These are phyloP conservation scores for Sisymbrium altissimum DNA, from an alignment of 345 rosid genomes.

Conservation along the genomic window DNA sequence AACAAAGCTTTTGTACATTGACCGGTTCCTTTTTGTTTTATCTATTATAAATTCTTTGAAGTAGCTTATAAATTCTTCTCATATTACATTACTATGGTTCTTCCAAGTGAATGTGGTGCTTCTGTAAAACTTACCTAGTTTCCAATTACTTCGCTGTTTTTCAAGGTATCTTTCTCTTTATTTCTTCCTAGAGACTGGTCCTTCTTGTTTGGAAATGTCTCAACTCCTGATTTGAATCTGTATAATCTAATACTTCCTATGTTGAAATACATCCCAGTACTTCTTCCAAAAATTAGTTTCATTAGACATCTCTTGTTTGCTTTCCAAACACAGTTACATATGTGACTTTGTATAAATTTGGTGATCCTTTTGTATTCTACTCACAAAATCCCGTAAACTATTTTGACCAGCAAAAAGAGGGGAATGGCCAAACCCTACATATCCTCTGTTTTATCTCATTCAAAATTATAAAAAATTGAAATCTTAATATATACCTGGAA, in stretches of 20 bases:
- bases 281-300: not conserved
- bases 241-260: not conserved
- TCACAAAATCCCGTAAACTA: too few species aligned
- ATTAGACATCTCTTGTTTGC: not conserved
- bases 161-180: not conserved
- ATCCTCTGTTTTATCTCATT: not conserved
- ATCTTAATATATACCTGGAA: not conserved
- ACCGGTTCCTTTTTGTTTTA: not conserved
- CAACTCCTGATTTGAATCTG: not conserved
- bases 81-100: not conserved
- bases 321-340: not conserved
- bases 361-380: not conserved
- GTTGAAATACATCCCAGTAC: not conserved
- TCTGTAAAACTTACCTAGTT: not conserved
- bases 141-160: not conserved
- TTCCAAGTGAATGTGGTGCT: not conserved
- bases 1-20: conserved; percentile 25
- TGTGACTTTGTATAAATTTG: too few species aligned
- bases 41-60: not conserved
- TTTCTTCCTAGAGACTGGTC: not conserved
- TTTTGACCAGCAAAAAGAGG: not conserved
- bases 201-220: not conserved
- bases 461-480: not conserved
- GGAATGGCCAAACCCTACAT: not conserved
- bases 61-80: not conserved